phyloP scores from a whole-genome alignment of 257 asterid genomes.

The Fraxinus americana region DNA sequence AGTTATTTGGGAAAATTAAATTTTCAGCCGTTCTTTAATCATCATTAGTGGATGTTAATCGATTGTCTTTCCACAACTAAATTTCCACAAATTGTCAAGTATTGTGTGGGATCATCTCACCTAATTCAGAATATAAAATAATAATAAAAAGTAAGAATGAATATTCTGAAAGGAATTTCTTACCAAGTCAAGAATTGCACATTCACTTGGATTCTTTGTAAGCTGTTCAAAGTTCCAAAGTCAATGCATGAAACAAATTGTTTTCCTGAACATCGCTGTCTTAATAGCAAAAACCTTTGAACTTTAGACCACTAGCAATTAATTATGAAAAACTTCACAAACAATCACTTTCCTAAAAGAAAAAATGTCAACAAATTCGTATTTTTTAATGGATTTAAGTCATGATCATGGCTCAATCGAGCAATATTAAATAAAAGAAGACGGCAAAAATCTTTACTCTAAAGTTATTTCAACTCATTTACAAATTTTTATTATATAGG shows the following conservation, averaged over 20 bases:
- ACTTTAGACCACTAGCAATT: neutral
- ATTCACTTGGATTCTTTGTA: conserved; percentile 27
- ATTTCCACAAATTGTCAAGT: neutral
- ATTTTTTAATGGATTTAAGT: no score
- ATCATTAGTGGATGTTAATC: no score
- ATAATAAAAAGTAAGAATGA: neutral
- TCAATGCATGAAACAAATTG: conserved; percentile 21
- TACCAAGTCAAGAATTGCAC: conserved; percentile 27
- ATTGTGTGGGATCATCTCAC: neutral
- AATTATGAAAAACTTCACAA: neutral
- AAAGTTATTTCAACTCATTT: no score
- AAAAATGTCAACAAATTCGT: no score
- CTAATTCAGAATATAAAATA: neutral
- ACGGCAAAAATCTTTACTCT: no score
- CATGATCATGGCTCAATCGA: no score
- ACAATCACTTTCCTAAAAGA: no score
- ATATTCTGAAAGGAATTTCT: conserved; percentile 10
- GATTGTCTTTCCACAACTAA: no score
- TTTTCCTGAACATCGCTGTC: neutral
- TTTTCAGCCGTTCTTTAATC: no score
- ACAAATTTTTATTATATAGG: no score
- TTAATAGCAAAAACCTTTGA: neutral
- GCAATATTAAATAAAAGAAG: no score
- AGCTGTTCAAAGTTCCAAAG: conserved; percentile 7
- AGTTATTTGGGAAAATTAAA: no score